Evolutionary conservation across 129 eudicot genomes (phyloP).

Genomic region (Pseudognaphalium luteoalbum): DNA sequence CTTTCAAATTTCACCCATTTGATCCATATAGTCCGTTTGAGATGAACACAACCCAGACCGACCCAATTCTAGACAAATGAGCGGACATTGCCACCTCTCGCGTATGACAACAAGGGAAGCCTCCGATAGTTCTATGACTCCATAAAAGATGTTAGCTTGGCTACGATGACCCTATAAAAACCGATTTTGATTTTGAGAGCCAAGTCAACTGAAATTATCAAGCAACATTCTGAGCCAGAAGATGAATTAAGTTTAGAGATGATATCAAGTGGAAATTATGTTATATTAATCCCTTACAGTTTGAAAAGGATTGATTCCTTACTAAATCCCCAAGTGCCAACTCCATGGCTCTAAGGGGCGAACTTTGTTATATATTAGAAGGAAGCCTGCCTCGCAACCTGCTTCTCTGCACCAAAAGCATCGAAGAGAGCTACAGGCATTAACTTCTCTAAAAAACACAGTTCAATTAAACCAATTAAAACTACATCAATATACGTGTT

Average conservation of each 20-base stretch:
- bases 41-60: not conserved
- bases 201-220: slow-evolving; percentile 36
- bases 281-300: slow-evolving; percentile 26
- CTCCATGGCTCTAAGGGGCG: slow-evolving; percentile 63
- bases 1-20: not conserved
- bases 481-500: not conserved
- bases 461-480: not conserved
- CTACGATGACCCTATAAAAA: slow-evolving; percentile 41
- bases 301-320: slow-evolving; percentile 44
- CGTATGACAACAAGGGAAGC: slow-evolving; percentile 27
- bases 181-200: slow-evolving; percentile 52
- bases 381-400: slow-evolving; percentile 71
- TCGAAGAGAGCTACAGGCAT: slow-evolving; percentile 68
- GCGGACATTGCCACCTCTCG: not conserved
- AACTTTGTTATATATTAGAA: slow-evolving; percentile 59
- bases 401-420: slow-evolving; percentile 95
- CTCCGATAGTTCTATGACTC: slow-evolving; percentile 41
- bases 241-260: slow-evolving; percentile 14
- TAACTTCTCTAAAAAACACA: slow-evolving; percentile 43
- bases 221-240: not conserved
- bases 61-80: not conserved
- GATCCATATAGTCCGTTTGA: not conserved
- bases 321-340: slow-evolving; percentile 41
- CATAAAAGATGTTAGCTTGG: slow-evolving; percentile 37
- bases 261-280: slow-evolving; percentile 16